Percentiles rank a stretch among this genome's conserved stretches.
phyloP scores from a whole-genome alignment of 2,329 filamentous ascomycete genomes.

The Calonectria hawksworthii region DNA sequence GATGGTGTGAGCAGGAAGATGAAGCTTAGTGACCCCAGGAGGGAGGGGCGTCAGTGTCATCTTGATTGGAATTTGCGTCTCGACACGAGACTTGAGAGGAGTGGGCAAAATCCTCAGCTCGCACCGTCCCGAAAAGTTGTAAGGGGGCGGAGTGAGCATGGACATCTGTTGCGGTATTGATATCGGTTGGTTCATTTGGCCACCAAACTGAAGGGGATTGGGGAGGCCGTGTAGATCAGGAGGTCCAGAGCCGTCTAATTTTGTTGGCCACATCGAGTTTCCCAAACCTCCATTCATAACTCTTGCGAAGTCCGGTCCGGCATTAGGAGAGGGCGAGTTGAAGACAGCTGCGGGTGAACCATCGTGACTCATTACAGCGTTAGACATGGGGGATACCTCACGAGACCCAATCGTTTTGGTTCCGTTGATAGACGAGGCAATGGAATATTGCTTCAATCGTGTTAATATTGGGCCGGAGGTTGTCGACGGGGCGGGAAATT shows the following conservation, averaged over 20 bases:
- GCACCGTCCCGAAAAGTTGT: slow-evolving; percentile 52
- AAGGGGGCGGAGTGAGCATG: slow-evolving; percentile 42
- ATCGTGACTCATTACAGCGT: slow-evolving; percentile 65
- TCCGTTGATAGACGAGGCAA: slow-evolving; percentile 65
- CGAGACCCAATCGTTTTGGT: slow-evolving; percentile 62
- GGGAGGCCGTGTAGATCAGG: slow-evolving; percentile 42
- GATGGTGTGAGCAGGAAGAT: slow-evolving; percentile 90
- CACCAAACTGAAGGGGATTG: slow-evolving; percentile 44
- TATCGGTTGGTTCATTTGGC: slow-evolving; percentile 45
- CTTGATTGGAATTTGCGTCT: slow-evolving; percentile 94
- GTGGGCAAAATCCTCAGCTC: slow-evolving; percentile 75
- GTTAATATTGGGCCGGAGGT: slow-evolving; percentile 33
- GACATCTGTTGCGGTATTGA: slow-evolving; percentile 51
- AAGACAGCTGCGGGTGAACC: slow-evolving; percentile 65
- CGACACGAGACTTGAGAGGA: slow-evolving; percentile 88
- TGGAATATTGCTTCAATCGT: slow-evolving; percentile 63
- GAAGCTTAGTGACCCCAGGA: slow-evolving; percentile 81
- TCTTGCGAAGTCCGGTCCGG: slow-evolving; percentile 55
- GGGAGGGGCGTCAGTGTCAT: slow-evolving; percentile 84
- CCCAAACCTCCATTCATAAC: slow-evolving; percentile 41
- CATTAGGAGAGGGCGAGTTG: slow-evolving; percentile 62
- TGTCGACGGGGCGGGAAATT: background rate
- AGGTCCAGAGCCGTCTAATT: slow-evolving; percentile 43
- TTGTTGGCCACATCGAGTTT: slow-evolving; percentile 54
- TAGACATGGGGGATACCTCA: slow-evolving; percentile 69